These are phyloP conservation scores for Xylaria multiplex DNA, from an alignment of 2,329 filamentous ascomycete genomes.

Conservation along the genomic window DNA sequence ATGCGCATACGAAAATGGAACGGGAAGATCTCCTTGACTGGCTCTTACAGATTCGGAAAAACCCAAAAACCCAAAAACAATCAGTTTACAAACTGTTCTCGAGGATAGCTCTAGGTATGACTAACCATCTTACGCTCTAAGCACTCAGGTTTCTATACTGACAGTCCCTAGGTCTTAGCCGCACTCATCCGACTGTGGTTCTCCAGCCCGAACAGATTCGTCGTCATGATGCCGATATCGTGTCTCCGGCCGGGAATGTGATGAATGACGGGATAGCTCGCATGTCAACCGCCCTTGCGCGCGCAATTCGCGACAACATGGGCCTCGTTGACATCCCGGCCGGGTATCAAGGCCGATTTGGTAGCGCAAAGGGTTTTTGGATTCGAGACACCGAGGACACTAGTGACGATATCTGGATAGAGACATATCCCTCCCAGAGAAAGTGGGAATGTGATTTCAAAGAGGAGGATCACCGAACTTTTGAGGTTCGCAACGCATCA, in stretches of 20 bases:
- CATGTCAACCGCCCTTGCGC: conserved; percentile 70
- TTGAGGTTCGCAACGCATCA: conserved; percentile 69
- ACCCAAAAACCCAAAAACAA: conserved; percentile 57
- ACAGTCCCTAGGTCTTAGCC: conserved; percentile 60
- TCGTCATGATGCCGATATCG: conserved; percentile 51
- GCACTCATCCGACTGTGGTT: conserved; percentile 58
- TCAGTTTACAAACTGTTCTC: conserved; percentile 67
- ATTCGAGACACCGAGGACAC: conserved; percentile 64
- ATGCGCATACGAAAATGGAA: conserved; percentile 44
- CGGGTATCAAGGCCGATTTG: conserved; percentile 75
- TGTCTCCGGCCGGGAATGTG: conserved; percentile 54
- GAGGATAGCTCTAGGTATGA: conserved; percentile 63
- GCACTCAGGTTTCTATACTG: conserved; percentile 6
- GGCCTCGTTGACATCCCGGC: conserved; percentile 66
- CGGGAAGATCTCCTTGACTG: conserved; percentile 61
- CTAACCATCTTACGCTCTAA: neutral
- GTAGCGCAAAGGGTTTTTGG: conserved; percentile 81
- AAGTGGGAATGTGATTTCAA: conserved; percentile 70
- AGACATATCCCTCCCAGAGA: conserved; percentile 71
- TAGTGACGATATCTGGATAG: conserved; percentile 68
- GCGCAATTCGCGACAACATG: conserved; percentile 60
- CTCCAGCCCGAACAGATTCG: conserved; percentile 60
- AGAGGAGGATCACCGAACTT: conserved; percentile 65
- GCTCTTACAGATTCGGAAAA: conserved; percentile 60
- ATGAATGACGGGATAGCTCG: conserved; percentile 75